Percentiles rank a stretch among this genome's conserved stretches.
phyloP scores from a whole-genome alignment of 805 yeast genomes.

The Barnettozyma sp. region DNA sequence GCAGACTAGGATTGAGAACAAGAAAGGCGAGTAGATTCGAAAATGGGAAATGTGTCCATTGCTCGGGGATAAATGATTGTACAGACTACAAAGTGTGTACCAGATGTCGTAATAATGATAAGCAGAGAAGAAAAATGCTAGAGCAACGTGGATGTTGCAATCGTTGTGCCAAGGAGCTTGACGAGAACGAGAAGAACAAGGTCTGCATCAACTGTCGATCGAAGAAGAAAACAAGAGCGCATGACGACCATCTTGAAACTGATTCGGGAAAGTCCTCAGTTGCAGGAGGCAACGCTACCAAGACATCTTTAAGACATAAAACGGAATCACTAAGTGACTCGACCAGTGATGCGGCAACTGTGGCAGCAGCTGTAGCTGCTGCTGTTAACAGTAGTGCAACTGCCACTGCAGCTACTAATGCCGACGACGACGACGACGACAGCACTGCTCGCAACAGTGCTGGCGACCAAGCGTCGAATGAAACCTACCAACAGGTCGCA shows the following conservation, averaged over 20 bases:
- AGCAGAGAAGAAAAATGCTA: slow-evolving; percentile 45
- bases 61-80: slow-evolving; percentile 49
- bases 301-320: no score
- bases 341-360: slow-evolving; percentile 9
- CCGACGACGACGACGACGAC: no score
- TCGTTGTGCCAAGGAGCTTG: slow-evolving; percentile 48
- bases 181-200: slow-evolving; percentile 42
- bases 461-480: no score
- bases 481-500: slow-evolving; percentile 11
- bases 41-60: slow-evolving; percentile 62
- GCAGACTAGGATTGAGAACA: slow-evolving; percentile 47
- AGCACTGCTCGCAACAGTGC: no score
- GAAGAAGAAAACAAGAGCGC: slow-evolving; percentile 32
- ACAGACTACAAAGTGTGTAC: slow-evolving; percentile 55
- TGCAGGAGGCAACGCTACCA: no score
- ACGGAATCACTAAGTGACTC: no score
- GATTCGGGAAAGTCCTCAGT: no score
- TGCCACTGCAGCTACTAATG: background rate
- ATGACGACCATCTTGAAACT: slow-evolving; percentile 8
- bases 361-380: slow-evolving; percentile 9
- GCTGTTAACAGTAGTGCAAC: background rate
- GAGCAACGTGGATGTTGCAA: slow-evolving; percentile 56
- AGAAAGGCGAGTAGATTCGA: slow-evolving; percentile 54
- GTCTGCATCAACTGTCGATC: slow-evolving; percentile 47
- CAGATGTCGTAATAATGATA: slow-evolving; percentile 57